Conservation (phyloP, 805 yeast genomes). For the Dipodascus geniculatus region DNA sequence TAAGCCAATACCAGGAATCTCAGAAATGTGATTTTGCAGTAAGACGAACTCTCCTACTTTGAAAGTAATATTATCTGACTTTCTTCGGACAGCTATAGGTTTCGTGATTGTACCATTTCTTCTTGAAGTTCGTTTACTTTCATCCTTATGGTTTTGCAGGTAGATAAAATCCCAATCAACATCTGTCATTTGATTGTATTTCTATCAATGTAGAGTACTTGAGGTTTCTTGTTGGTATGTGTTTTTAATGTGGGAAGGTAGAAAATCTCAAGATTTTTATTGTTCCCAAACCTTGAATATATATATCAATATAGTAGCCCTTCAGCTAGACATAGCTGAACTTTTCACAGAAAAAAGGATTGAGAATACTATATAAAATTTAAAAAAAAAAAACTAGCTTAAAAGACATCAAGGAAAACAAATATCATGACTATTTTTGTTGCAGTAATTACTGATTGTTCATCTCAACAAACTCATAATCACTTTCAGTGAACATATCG, state of each 20-base stretch:
- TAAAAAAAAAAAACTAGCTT: background rate
- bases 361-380: background rate
- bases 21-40: constrained; percentile 5
- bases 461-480: background rate
- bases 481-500: background rate
- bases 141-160: background rate
- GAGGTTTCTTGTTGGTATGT: too few relatives aligned
- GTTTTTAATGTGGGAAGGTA: too few relatives aligned
- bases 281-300: too few relatives aligned
- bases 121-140: background rate
- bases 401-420: background rate
- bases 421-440: background rate
- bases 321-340: too few relatives aligned
- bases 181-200: background rate
- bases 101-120: background rate
- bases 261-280: too few relatives aligned
- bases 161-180: background rate
- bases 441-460: background rate
- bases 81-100: constrained; percentile 10
- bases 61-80: constrained; percentile 8
- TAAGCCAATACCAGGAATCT: constrained; percentile 8
- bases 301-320: too few relatives aligned
- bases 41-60: constrained; percentile 12
- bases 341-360: background rate
- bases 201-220: too few relatives aligned